Percentiles rank a stretch among this genome's conserved stretches.
These are phyloP conservation scores for Camillea tinctor DNA, from an alignment of 2,329 filamentous ascomycete genomes.

Conservation along the genomic window DNA sequence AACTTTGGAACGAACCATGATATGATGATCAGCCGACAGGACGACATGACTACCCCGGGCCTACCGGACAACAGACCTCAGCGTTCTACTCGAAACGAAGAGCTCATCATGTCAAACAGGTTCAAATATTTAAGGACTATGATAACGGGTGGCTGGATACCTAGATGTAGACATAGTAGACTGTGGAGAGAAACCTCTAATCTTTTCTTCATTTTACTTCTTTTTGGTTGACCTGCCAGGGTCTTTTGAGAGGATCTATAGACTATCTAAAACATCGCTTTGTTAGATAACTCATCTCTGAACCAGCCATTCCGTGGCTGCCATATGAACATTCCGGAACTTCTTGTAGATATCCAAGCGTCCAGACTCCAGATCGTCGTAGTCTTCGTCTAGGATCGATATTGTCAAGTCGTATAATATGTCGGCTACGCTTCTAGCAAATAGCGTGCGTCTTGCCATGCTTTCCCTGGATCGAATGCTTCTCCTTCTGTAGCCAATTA, in stretches of 20 bases:
- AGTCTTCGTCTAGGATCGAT: not conserved
- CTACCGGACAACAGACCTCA: not conserved
- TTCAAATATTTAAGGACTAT: not conserved
- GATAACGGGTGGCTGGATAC: not conserved
- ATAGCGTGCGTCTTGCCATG: conserved; percentile 85
- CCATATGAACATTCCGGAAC: too few relatives aligned
- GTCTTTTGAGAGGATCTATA: not conserved
- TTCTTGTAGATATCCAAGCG: not conserved
- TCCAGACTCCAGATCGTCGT: not conserved
- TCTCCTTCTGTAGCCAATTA: conserved; percentile 57
- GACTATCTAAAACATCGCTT: not conserved
- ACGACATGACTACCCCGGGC: not conserved
- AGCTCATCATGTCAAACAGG: not conserved
- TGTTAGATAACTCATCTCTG: not conserved
- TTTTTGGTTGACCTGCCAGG: not conserved
- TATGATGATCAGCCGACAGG: not conserved
- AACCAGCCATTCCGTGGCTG: not conserved
- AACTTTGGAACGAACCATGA: not conserved
- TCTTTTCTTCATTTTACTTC: not conserved
- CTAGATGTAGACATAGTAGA: not conserved
- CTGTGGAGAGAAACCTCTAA: not conserved
- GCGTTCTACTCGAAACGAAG: not conserved
- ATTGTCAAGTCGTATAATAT: not conserved
- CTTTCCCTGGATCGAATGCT: conserved; percentile 86
- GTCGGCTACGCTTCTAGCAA: conserved; percentile 51